Evolutionary conservation across 2,329 filamentous ascomycete species (phyloP).

Genomic region (Truncatella angustata): DNA sequence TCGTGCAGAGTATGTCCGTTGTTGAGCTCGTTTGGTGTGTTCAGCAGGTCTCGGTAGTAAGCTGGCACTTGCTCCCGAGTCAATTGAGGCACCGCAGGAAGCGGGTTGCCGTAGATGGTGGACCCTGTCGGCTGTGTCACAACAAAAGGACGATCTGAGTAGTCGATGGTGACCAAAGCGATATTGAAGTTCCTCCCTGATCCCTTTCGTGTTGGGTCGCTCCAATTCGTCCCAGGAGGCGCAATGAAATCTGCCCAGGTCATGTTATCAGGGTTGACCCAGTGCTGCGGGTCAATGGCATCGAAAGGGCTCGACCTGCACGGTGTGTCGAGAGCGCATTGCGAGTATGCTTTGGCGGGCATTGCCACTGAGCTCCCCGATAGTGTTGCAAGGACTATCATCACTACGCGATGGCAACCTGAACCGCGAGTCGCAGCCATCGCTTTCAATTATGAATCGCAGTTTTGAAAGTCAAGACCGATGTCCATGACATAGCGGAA

Average conservation of each 20-base stretch:
- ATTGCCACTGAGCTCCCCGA: neutral
- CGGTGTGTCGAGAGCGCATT: neutral
- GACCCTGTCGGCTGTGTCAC: constrained; percentile 43
- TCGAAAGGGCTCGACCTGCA: constrained; percentile 39
- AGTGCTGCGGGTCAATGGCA: constrained; percentile 49
- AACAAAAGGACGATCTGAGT: constrained; percentile 46
- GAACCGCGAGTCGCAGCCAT: neutral
- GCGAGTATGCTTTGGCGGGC: neutral
- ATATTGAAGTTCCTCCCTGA: constrained; percentile 54
- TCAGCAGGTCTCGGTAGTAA: constrained; percentile 51
- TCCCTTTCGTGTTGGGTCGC: constrained; percentile 40
- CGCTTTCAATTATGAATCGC: neutral
- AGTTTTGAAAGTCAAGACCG: neutral
- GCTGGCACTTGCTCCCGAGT: constrained; percentile 44
- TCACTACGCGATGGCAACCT: neutral
- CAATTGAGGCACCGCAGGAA: constrained; percentile 38
- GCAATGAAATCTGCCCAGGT: constrained; percentile 47
- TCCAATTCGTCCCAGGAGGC: constrained; percentile 48
- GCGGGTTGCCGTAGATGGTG: constrained; percentile 50
- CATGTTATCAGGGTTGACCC: constrained; percentile 54
- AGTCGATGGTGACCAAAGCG: constrained; percentile 52
- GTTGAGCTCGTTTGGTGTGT: constrained; percentile 47
- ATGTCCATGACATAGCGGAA: no score
- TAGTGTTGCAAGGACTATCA: neutral
- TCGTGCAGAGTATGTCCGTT: constrained; percentile 52